Evolutionary conservation across 768 basidiomycete species (phyloP).

Genomic region (Baorangia bicolor): DNA sequence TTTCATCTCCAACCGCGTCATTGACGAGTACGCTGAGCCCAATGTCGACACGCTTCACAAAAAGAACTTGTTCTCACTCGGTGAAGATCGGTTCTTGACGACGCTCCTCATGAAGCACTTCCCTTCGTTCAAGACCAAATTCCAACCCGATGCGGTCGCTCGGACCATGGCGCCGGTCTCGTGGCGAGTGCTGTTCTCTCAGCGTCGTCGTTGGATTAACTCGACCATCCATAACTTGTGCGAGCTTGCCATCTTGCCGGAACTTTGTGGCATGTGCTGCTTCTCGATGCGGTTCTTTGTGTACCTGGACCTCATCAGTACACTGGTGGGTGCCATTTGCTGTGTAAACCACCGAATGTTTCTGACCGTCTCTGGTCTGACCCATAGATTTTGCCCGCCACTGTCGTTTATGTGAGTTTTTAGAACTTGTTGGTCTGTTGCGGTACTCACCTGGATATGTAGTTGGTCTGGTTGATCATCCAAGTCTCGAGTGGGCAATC

Average conservation of each 20-base stretch:
- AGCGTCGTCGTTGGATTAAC: slow-evolving; percentile 74
- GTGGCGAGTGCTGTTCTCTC: slow-evolving; percentile 60
- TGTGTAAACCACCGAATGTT: not conserved
- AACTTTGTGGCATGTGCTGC: slow-evolving; percentile 66
- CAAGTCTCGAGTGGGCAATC: slow-evolving; percentile 51
- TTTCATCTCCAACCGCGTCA: slow-evolving; percentile 70
- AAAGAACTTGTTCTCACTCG: slow-evolving; percentile 68
- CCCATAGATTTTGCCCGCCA: slow-evolving; percentile 54
- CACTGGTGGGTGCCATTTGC: slow-evolving; percentile 41
- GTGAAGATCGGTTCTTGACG: slow-evolving; percentile 71
- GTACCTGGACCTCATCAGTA: slow-evolving; percentile 64
- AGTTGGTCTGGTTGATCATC: slow-evolving; percentile 63
- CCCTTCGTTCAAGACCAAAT: slow-evolving; percentile 68
- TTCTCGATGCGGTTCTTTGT: slow-evolving; percentile 78
- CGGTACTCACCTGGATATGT: slow-evolving; percentile 6
- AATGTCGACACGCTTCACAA: slow-evolving; percentile 69
- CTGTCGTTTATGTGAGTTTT: slow-evolving; percentile 55
- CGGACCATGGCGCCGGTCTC: slow-evolving; percentile 65
- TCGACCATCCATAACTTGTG: slow-evolving; percentile 69
- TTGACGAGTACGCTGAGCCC: slow-evolving; percentile 66
- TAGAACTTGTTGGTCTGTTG: not conserved
- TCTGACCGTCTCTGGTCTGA: slow-evolving; percentile 2
- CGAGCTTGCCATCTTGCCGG: slow-evolving; percentile 60
- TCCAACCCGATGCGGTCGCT: slow-evolving; percentile 61
- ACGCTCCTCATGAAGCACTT: slow-evolving; percentile 71